Percentiles rank a stretch among this genome's conserved stretches.
phyloP scores from a whole-genome alignment of 495 filamentous ascomycete genomes.

The Aspergillus kassunensis region DNA sequence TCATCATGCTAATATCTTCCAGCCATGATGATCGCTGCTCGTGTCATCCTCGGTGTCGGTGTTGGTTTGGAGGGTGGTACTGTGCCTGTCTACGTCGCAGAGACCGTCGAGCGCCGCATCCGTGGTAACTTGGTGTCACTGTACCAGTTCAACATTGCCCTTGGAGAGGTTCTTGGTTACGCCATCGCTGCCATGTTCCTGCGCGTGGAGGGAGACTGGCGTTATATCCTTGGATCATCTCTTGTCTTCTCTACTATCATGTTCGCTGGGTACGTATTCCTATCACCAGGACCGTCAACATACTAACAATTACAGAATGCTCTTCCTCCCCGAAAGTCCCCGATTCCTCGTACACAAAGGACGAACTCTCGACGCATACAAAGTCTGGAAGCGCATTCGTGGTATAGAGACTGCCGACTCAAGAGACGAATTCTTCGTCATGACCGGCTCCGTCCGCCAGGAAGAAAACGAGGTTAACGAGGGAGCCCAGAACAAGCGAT shows the following conservation, averaged over 20 bases:
- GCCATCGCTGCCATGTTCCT: conserved; percentile 60
- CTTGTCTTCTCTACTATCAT: conserved; percentile 58
- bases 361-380: conserved; percentile 44
- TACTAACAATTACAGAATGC: conserved; percentile 38
- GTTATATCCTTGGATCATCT: conserved; percentile 61
- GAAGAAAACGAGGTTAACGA: conserved; percentile 47
- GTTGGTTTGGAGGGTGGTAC: conserved; percentile 60
- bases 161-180: conserved; percentile 61
- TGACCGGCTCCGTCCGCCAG: conserved; percentile 37
- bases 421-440: conserved; percentile 58
- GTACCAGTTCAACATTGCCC: conserved; percentile 61
- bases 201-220: conserved; percentile 56
- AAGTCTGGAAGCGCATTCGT: conserved; percentile 60
- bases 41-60: conserved; percentile 56
- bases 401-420: conserved; percentile 45
- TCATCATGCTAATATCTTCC: not conserved
- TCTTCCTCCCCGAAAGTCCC: conserved; percentile 57
- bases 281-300: not conserved
- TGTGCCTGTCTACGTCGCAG: conserved; percentile 54
- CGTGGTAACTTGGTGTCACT: conserved; percentile 60
- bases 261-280: conserved; percentile 2
- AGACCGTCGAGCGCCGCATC: conserved; percentile 46
- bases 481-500: conserved; percentile 35
- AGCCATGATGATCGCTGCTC: conserved; percentile 55
- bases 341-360: conserved; percentile 56